These are phyloP conservation scores for Vigna radiata DNA, from an alignment of 306 rosid genomes.

Conservation along the genomic window DNA sequence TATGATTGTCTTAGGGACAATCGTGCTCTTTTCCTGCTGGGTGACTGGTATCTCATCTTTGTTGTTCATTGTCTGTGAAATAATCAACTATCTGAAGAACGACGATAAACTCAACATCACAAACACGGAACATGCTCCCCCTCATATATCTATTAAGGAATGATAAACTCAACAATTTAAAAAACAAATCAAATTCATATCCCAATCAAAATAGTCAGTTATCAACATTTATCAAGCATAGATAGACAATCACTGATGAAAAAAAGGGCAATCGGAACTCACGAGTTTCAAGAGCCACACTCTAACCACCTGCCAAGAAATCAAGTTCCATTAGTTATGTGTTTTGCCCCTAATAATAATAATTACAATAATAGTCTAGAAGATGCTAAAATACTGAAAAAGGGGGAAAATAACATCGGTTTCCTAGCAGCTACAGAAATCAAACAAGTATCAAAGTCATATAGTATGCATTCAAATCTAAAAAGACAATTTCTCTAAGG, in stretches of 20 bases:
- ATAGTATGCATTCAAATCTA: neutral
- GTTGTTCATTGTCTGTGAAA: slow-evolving; percentile 62
- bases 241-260: neutral
- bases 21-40: slow-evolving; percentile 62
- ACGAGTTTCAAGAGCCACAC: slow-evolving; percentile 37
- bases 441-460: slow-evolving; percentile 14
- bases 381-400: neutral
- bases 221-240: neutral
- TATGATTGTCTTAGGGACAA: slow-evolving; percentile 62
- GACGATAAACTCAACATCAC: slow-evolving; percentile 8
- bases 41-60: slow-evolving; percentile 71
- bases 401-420: neutral
- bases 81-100: slow-evolving; percentile 56
- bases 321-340: neutral
- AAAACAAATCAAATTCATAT: neutral
- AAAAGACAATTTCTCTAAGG: neutral
- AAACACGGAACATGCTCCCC: neutral
- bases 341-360: neutral
- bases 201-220: slow-evolving; percentile 15
- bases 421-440: slow-evolving; percentile 19
- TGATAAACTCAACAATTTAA: neutral
- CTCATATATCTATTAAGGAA: neutral
- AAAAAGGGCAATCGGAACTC: slow-evolving; percentile 1
- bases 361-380: neutral
- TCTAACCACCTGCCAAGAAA: slow-evolving; percentile 20